Evolutionary conservation across 169 alveolate genomes (phyloP), one percentile per base, ranked within the genome.

Genomic region (Ichthyophthirius multifiliis): DNA sequence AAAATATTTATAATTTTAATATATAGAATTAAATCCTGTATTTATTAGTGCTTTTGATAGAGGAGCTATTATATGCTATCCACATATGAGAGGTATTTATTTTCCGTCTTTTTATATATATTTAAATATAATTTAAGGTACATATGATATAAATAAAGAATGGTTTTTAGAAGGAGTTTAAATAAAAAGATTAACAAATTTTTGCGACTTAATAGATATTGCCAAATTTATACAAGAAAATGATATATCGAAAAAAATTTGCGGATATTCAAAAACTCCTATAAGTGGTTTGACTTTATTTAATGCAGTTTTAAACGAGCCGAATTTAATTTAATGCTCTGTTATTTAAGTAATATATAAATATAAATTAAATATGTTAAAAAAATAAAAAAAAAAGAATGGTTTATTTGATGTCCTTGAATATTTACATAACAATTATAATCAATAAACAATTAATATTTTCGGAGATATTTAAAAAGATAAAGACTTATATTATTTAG

Each of bases 61-160:
- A 55, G 71, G 71, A 20, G 39, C 13, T 55, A 55, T 55, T 2
- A 55, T 55, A 15, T 34, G 43, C 5, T 55, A 55, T 27, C 71
- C 71, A 5, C 71, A 55, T 15, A 55, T 55, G 71, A 55, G 71
- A 55, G 71, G 71, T 55, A 55, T 4, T 27, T 55, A n/a, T n/a
- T n/a, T n/a, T n/a, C 10, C 18, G 31, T 23, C 2, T 4, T 10
- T 20, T 27, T 27, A 0, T 47, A n/a, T 4, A 47, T 47, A n/a
- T 4, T 2, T 55, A 15, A 27, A 27, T 27, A 27, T 27, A 23
- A 5, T 47, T 15, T 1, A 46, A 55, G 71, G 71, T 55, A 55
- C 71, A 12, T 55, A 55, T 55, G 71, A 55, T 55, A 55, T 55
- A 20, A 23, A 39, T 1, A n/a, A 55, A 27, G 71, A 55, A 5